Conservation (phyloP, 148 eudicot genomes). For the Diospyros lotus region DNA sequence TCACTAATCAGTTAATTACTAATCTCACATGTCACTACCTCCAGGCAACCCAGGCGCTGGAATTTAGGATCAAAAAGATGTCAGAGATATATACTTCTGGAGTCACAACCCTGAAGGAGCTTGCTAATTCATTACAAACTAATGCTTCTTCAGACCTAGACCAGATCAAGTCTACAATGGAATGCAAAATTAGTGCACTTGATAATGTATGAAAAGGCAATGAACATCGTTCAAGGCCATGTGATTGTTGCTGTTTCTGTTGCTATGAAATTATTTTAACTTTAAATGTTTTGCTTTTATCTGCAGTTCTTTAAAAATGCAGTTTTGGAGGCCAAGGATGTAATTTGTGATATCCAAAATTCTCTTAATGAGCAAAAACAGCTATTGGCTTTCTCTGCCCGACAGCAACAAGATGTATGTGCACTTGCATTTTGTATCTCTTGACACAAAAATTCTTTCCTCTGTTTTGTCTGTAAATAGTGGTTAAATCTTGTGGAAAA, state of each 20-base stretch:
- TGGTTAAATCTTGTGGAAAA: constrained; percentile 8
- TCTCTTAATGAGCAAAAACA: constrained; percentile 51
- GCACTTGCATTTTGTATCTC: background rate
- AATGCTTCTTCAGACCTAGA: constrained; percentile 52
- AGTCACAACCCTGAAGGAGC: constrained; percentile 37
- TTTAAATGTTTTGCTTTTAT: background rate
- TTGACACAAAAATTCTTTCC: background rate
- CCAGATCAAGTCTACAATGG: constrained; percentile 39
- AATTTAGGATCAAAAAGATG: constrained; percentile 57
- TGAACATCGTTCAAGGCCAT: background rate
- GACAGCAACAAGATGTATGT: constrained; percentile 72
- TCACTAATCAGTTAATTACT: constrained; percentile 8
- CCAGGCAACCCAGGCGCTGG: constrained; percentile 54
- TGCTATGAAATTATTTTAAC: background rate
- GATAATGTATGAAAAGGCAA: constrained; percentile 50
- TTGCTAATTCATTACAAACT: constrained; percentile 38
- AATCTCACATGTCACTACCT: background rate
- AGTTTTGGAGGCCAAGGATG: constrained; percentile 55
- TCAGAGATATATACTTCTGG: constrained; percentile 45
- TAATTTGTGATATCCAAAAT: constrained; percentile 39
- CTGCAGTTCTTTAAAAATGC: constrained; percentile 53
- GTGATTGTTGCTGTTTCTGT: background rate
- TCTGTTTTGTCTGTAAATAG: background rate
- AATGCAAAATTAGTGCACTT: constrained; percentile 37
- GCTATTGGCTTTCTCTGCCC: constrained; percentile 51